A percentile compares a stretch with the other conserved stretches of the same genome.
These are phyloP conservation scores for Beauveria australis DNA, from an alignment of 2,329 filamentous ascomycete species.

Conservation along the genomic window DNA sequence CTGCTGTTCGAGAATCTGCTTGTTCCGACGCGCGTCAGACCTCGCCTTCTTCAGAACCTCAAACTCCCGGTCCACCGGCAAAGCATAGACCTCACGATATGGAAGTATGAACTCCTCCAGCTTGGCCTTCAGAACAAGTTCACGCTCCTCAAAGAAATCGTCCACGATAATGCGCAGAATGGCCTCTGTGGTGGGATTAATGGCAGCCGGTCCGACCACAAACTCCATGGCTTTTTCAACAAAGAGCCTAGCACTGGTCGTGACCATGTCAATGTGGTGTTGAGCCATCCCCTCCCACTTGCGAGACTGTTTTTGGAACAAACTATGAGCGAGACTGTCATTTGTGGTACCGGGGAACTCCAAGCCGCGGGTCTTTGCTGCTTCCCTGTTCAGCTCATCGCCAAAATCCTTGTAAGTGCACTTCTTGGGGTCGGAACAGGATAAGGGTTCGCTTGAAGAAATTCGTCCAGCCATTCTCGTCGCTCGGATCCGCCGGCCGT, in stretches of 20 bases:
- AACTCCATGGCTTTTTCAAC: conserved; percentile 22
- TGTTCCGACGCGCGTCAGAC: background rate
- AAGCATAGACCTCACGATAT: conserved; percentile 21
- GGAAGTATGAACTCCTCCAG: conserved; percentile 27
- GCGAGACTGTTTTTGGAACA: background rate
- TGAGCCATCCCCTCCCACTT: background rate
- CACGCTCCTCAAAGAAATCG: conserved; percentile 23
- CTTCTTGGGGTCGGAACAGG: background rate
- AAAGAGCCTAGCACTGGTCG: background rate
- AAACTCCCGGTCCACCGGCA: conserved; percentile 23
- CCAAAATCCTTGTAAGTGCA: background rate
- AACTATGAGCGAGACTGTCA: background rate
- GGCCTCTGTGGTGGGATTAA: background rate
- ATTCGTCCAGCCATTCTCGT: conserved; percentile 21
- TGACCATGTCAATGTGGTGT: background rate
- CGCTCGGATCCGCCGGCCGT: background rate
- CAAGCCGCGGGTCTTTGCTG: background rate
- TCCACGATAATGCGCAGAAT: conserved; percentile 5
- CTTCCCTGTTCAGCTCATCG: background rate
- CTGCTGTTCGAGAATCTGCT: background rate
- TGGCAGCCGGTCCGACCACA: conserved; percentile 4
- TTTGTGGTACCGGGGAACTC: background rate
- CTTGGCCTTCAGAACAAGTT: conserved; percentile 19
- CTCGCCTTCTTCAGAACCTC: conserved; percentile 9
- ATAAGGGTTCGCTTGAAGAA: background rate